phyloP scores from a whole-genome alignment of 176 grass and related monocot genomes.

The Lolium perenne region DNA sequence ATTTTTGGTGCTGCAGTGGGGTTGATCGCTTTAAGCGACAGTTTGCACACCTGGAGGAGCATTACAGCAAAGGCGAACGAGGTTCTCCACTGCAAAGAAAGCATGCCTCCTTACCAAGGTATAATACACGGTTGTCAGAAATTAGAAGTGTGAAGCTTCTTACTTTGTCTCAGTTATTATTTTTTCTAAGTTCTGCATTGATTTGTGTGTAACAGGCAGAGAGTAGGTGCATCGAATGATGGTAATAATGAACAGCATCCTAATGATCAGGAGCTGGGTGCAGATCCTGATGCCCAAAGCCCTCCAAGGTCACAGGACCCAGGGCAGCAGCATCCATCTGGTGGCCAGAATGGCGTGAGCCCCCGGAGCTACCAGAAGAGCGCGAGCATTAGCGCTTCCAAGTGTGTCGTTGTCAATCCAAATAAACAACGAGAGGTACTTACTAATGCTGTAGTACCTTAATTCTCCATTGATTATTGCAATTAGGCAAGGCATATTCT shows the following conservation, averaged over 20 bases:
- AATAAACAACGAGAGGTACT: slow-evolving; percentile 72
- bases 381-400: slow-evolving; percentile 93
- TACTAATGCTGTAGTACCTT: slow-evolving; percentile 29
- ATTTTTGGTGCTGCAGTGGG: slow-evolving; percentile 59
- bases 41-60: slow-evolving; percentile 98
- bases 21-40: slow-evolving; percentile 97
- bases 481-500: slow-evolving; percentile 9
- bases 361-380: slow-evolving; percentile 81
- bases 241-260: slow-evolving; percentile 59
- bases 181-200: slow-evolving; percentile 37
- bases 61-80: slow-evolving; percentile 95
- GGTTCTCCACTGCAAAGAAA: slow-evolving; percentile 88
- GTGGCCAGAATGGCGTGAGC: slow-evolving; percentile 40
- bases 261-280: slow-evolving; percentile 57
- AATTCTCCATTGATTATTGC: slow-evolving; percentile 30
- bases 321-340: slow-evolving; percentile 35
- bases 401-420: slow-evolving; percentile 70
- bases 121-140: slow-evolving; percentile 15
- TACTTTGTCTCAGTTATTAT: background rate
- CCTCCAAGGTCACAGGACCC: slow-evolving; percentile 61
- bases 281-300: slow-evolving; percentile 63
- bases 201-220: slow-evolving; percentile 66
- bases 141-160: slow-evolving; percentile 12
- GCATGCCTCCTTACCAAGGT: slow-evolving; percentile 97
- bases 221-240: slow-evolving; percentile 69